phyloP scores from a whole-genome alignment of 805 yeast species.

The Clavispora carvajalis region DNA sequence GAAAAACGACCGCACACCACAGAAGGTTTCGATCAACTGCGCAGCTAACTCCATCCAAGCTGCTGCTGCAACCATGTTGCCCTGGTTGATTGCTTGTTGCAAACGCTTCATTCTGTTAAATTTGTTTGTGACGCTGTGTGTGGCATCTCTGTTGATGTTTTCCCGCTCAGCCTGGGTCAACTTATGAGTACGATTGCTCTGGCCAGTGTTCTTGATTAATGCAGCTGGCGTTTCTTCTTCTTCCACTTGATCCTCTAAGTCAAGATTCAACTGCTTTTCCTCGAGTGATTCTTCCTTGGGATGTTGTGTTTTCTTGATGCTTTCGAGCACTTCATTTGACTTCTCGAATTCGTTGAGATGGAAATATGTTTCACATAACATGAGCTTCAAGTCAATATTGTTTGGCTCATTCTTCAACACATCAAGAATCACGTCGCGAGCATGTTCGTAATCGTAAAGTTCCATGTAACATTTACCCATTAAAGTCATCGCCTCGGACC shows the following conservation, averaged over 20 bases:
- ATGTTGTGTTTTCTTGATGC: conserved; percentile 34
- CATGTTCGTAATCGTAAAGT: conserved; percentile 61
- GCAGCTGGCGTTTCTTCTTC: conserved; percentile 2
- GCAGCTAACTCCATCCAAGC: conserved; percentile 84
- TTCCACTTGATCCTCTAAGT: neutral
- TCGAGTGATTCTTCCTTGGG: conserved; percentile 14
- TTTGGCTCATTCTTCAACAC: conserved; percentile 53
- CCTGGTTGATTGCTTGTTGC: conserved; percentile 25
- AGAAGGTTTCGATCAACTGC: conserved; percentile 78
- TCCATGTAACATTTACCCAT: conserved; percentile 77
- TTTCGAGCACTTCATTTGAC: conserved; percentile 50
- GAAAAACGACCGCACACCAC: conserved; percentile 71
- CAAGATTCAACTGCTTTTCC: conserved; percentile 7
- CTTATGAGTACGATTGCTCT: conserved; percentile 13
- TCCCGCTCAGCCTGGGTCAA: conserved; percentile 42
- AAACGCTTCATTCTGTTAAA: conserved; percentile 51
- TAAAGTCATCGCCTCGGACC: conserved; percentile 48
- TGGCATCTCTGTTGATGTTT: conserved; percentile 54
- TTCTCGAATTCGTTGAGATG: conserved; percentile 55
- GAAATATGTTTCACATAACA: conserved; percentile 77
- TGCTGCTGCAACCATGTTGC: conserved; percentile 55
- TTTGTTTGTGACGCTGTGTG: conserved; percentile 51
- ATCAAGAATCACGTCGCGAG: conserved; percentile 52
- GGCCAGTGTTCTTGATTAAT: conserved; percentile 13
- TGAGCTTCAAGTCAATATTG: conserved; percentile 68